These are phyloP conservation scores for Herpomyces periplanetae DNA, from an alignment of 2,329 filamentous ascomycete genomes.

Conservation along the genomic window DNA sequence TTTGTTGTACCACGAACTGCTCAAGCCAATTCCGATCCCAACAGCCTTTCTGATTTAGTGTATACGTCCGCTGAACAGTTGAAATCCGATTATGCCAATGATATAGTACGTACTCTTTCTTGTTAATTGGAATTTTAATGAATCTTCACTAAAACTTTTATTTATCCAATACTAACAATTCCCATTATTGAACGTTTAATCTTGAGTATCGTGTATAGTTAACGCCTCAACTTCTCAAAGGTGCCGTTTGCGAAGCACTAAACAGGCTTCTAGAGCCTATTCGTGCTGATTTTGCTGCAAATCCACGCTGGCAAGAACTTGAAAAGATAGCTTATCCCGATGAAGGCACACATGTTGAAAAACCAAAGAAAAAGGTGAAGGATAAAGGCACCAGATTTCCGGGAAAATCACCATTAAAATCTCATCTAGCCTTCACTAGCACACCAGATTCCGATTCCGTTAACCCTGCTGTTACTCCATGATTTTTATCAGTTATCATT, in stretches of 20 bases:
- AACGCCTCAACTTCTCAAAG: conserved; percentile 54
- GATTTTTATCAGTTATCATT: too few species aligned
- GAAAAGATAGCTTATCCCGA: conserved; percentile 42
- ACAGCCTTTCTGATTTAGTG: too few species aligned
- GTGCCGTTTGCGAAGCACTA: conserved; percentile 34
- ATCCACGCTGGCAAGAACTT: conserved; percentile 39
- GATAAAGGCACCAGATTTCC: conserved; percentile 28
- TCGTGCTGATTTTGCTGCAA: conserved; percentile 25
- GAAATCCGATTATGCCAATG: conserved; percentile 36
- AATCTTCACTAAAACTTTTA: background rate
- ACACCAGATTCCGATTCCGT: too few species aligned
- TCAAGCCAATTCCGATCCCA: conserved; percentile 23
- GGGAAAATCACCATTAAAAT: too few species aligned
- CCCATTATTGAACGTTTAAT: background rate
- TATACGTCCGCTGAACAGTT: conserved; percentile 38
- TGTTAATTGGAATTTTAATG: background rate
- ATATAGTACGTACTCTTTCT: conserved; percentile 18
- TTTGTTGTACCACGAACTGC: conserved; percentile 26
- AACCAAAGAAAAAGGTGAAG: conserved; percentile 29
- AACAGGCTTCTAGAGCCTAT: conserved; percentile 37
- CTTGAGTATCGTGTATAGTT: conserved; percentile 11
- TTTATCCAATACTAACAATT: background rate
- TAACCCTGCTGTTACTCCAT: too few species aligned
- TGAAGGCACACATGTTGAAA: conserved; percentile 21
- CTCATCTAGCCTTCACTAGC: too few species aligned